Base-by-base conservation (phyloP, 1,284 basidiomycete genomes). In the Spongiforma sp. region DNA sequence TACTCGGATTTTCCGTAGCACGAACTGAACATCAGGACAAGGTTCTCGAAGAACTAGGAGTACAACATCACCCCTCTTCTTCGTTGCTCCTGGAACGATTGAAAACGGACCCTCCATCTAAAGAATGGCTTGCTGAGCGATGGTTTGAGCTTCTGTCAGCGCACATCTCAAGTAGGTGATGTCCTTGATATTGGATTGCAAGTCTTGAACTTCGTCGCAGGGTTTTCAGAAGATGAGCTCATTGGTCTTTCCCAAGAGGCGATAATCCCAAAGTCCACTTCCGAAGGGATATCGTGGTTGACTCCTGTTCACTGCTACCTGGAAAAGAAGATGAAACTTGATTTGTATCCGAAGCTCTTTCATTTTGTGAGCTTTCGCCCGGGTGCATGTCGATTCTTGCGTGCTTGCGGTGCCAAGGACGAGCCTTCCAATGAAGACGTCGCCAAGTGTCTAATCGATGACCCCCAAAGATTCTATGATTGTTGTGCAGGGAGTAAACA, bases 361-460 rank as follows among this genome's bases (percentile, higher is more conserved):
- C 87, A 89, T 15, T 97, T 96, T 70, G 87, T 99, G 56, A 91
- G 98, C 77, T 98, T 97, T 76, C 96, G 96, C 1, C 75, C 85
- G 1, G 83, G 84, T 7, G 96, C 93, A 3, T 96, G 95, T 68
- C 82, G 86, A 5, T 98, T 99, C 79, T 81, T 99, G 57, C 88
- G 86, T 64, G 89, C 92, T 14, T 95, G 94, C 70, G 97, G 97
- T 26, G 94, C 96, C 24, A 91, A 90, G 72, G 89, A 88, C 59
- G 93, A 97, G 73, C 98, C 97, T 1, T 95, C 89, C 37, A 89
- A 95, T 1, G 89, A 93, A 68, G 94, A 97, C 71, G 77, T 93
- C 34, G 87, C 86, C 2, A 83, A 84, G 62, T 90, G 87, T 50
- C 75, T 94, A 33, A 77, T 93, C 34, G 80, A 81, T 3, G 82